Conservation (phyloP, 2,329 filamentous ascomycete species). For the Cladosporium sphaerospermum region DNA sequence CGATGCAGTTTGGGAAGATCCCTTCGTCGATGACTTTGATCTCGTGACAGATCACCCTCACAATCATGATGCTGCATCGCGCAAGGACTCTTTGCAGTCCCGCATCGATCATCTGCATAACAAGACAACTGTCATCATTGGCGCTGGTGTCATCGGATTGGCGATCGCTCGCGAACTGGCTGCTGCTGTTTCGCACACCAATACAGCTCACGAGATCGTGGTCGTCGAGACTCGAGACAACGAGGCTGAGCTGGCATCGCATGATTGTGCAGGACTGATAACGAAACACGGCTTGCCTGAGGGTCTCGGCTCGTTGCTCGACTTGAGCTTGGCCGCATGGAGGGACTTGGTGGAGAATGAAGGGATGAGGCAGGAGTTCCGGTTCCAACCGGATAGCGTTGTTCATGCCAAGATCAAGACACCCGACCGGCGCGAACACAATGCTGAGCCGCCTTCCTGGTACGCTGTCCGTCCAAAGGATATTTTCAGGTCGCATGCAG, state of each 20-base stretch:
- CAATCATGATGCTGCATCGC: neutral
- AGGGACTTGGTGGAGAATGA: conserved; percentile 3
- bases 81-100: neutral
- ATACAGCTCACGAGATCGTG: conserved; percentile 16
- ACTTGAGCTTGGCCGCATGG: conserved; percentile 14
- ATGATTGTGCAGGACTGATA: conserved; percentile 18
- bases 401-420: neutral
- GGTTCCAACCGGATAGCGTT: neutral
- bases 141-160: conserved; percentile 22
- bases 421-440: neutral
- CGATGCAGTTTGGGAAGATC: neutral
- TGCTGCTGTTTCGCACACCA: neutral
- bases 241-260: conserved; percentile 16
- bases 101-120: neutral
- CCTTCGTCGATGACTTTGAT: neutral
- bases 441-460: conserved; percentile 12
- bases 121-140: conserved; percentile 19
- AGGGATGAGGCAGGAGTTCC: neutral
- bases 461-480: conserved; percentile 1
- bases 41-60: neutral
- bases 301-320: conserved; percentile 5
- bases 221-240: conserved; percentile 20
- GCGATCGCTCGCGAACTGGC: conserved; percentile 23
- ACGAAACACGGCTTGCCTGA: conserved; percentile 10
- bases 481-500: neutral